Conservation (phyloP, 2,329 filamentous ascomycete species). For the Stylonectria norvegica region DNA sequence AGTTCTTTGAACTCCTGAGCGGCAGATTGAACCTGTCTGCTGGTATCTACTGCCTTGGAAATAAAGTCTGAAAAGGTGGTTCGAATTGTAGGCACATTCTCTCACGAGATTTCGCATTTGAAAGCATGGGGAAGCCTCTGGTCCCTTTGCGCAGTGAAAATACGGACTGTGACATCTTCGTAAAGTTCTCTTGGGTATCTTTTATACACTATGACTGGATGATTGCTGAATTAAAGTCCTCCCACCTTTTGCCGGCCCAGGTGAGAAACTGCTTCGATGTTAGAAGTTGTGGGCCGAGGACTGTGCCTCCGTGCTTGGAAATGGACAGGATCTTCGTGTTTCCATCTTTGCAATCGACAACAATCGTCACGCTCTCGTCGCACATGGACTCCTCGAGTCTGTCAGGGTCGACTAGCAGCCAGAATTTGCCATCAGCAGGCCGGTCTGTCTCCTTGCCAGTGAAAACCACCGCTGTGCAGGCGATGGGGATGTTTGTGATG, state of each 20-base stretch:
- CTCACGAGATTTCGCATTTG: neutral
- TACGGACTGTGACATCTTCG: conserved; percentile 5
- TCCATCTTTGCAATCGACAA: conserved; percentile 63
- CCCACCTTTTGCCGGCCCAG: conserved; percentile 35
- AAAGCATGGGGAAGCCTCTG: too few relatives aligned
- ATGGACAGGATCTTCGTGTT: conserved; percentile 62
- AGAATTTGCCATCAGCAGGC: conserved; percentile 50
- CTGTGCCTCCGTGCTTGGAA: conserved; percentile 78
- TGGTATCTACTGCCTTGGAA: conserved; percentile 90
- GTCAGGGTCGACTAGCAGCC: conserved; percentile 87
- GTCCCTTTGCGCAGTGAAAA: too few relatives aligned
- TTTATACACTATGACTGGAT: conserved; percentile 27
- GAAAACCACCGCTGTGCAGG: conserved; percentile 77
- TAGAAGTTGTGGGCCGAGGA: conserved; percentile 59
- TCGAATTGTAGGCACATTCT: conserved; percentile 76
- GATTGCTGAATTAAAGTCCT: conserved; percentile 34
- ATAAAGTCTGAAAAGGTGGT: conserved; percentile 73
- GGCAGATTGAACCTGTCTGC: conserved; percentile 64
- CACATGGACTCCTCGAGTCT: conserved; percentile 84
- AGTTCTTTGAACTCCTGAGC: conserved; percentile 55
- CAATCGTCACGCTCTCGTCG: conserved; percentile 75
- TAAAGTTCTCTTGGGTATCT: conserved; percentile 23
- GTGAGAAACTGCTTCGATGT: conserved; percentile 59
- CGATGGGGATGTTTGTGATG: conserved; percentile 66
- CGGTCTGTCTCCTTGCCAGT: conserved; percentile 55